phyloP scores from a whole-genome alignment of 768 basidiomycete species.

The Suillus subalutaceus region DNA sequence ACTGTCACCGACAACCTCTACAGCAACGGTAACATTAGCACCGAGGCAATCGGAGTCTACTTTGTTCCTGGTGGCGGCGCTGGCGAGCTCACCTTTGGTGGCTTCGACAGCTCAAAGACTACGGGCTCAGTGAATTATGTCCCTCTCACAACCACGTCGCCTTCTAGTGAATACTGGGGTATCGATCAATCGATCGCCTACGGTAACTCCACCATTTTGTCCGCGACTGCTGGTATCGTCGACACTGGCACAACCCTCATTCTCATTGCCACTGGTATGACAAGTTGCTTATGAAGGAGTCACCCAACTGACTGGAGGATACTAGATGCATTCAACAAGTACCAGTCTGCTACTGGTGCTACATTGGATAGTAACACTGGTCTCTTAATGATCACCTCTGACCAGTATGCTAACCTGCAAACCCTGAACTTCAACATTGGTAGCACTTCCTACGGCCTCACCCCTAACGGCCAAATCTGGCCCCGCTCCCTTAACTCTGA shows the following conservation, averaged over 20 bases:
- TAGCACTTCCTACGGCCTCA: constrained; percentile 20
- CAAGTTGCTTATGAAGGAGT: background rate
- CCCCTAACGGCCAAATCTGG: constrained; percentile 37
- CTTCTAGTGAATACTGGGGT: constrained; percentile 34
- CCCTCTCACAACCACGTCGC: constrained; percentile 24
- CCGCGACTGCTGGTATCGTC: constrained; percentile 33
- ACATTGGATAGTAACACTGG: constrained; percentile 30
- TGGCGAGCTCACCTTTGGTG: constrained; percentile 32
- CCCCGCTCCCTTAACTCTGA: constrained; percentile 33
- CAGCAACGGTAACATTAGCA: constrained; percentile 29
- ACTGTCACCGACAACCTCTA: constrained; percentile 39
- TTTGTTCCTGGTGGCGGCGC: constrained; percentile 30
- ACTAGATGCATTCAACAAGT: constrained; percentile 26
- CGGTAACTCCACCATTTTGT: constrained; percentile 23
- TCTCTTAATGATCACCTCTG: constrained; percentile 29
- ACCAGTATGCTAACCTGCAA: constrained; percentile 28
- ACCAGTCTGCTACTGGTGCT: constrained; percentile 30
- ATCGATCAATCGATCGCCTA: constrained; percentile 36
- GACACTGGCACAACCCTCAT: constrained; percentile 36
- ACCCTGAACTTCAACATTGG: constrained; percentile 32
- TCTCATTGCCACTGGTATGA: constrained; percentile 25
- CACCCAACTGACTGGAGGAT: background rate
- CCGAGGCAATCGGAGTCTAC: constrained; percentile 36
- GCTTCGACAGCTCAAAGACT: constrained; percentile 36
- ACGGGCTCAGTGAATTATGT: constrained; percentile 24